Conservation (phyloP, 805 yeast species). For the Metschnikowia kunwiensis region DNA sequence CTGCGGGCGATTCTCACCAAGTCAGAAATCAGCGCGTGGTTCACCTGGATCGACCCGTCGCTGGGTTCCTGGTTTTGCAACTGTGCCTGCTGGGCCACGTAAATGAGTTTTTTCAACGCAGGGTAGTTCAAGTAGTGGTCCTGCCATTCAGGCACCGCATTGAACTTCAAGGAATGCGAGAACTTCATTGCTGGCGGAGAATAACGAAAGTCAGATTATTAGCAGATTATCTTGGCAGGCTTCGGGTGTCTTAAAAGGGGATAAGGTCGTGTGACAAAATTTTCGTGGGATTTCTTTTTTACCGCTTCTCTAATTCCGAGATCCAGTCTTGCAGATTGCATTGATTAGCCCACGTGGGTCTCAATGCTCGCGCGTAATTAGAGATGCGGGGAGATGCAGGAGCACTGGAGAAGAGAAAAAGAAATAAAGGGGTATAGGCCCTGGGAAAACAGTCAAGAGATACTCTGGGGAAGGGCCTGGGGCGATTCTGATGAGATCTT, state of each 20-base stretch:
- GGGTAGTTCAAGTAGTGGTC: constrained; percentile 45
- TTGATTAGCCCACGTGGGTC: no score
- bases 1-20: constrained; percentile 21
- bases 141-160: constrained; percentile 55
- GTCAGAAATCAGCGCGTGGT: constrained; percentile 28
- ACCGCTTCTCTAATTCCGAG: no score
- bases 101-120: constrained; percentile 53
- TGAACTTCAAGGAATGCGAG: constrained; percentile 47
- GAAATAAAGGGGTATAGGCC: no score
- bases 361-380: no score
- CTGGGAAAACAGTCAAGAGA: no score
- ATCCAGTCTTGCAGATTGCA: no score
- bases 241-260: constrained; percentile 4
- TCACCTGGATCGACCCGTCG: constrained; percentile 23
- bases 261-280: constrained; percentile 10
- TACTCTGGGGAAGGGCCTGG: no score
- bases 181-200: constrained; percentile 38
- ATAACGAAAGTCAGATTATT: not conserved
- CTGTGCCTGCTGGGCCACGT: constrained; percentile 48
- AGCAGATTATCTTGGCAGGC: no score
- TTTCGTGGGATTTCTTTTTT: constrained; percentile 3
- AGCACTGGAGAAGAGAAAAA: no score
- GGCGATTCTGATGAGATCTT: no score
- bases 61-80: constrained; percentile 23
- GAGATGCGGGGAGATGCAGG: no score